Base-by-base conservation (phyloP, 2,329 filamentous ascomycete genomes). In the Fusarium torreyae region DNA sequence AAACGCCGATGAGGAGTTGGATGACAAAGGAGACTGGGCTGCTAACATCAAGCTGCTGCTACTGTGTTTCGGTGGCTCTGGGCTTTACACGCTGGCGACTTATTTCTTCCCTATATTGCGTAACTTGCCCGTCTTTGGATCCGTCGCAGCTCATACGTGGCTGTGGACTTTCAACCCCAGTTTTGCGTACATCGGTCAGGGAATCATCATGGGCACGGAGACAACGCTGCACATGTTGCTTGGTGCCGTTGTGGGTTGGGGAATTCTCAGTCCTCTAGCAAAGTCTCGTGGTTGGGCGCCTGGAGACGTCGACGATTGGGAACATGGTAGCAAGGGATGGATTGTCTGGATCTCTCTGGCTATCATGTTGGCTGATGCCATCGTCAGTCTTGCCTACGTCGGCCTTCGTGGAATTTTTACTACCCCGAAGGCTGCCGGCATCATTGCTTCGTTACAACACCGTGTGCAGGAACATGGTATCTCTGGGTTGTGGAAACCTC, bases 101-200 rank as follows among this genome's bases (percentile, higher is more conserved):
- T 98, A 97, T 79, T 99, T 99, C 79, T 84, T 98, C 54, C 96
- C 96, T 0, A 83, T 93, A 50, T 81, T 98, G 20, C 91, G 94
- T 57, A 91, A 93, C 70, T 83, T 99, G n/a, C 96, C 96, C 1
- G 84, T 99, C 26, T 93, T 98, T 71, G 96, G 96, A 1, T 81
- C 86, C 1, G 81, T 87, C 3, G 87, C 97, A 8, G 94, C 94
- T 0, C 81, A 87, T 2, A 88, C 88, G 3, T 99, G 95, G 95
- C 87, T 98, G 1, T 99, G 96, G 96, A 96, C 93, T 1, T 83
- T 99, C 8, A 99, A 99, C 71, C 96, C 96, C 0, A 98, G 94
- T 45, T 91, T 97, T n/a, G 96, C 96, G 4, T 99, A 99, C 77
- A 90, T 98, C 26, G 96, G 96, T 0, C 96, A 99, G 81, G 96